Evolutionary conservation across 2,329 filamentous ascomycete species (phyloP).

Genomic region (Epichloe sibirici): DNA sequence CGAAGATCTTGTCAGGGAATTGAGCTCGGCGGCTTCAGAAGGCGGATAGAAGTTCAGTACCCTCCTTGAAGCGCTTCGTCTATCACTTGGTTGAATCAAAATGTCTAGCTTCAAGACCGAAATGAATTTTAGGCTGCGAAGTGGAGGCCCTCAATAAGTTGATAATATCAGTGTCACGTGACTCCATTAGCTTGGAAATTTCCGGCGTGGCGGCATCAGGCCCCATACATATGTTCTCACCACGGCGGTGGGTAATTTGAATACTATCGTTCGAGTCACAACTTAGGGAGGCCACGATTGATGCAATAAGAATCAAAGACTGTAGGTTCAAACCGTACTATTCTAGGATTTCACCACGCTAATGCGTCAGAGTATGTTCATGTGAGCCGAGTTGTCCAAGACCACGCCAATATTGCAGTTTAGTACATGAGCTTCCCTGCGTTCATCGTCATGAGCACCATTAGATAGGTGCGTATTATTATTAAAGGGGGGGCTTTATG

Average conservation of each 20-base stretch:
- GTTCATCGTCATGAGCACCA: slow-evolving; percentile 1
- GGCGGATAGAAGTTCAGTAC: neutral
- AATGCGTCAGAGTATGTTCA: neutral
- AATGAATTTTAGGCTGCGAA: neutral
- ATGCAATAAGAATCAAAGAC: too few relatives aligned
- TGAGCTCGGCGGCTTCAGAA: neutral
- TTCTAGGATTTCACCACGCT: too few relatives aligned
- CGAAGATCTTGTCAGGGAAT: neutral
- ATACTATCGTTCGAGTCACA: too few relatives aligned
- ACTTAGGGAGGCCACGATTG: too few relatives aligned
- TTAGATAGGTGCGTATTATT: neutral
- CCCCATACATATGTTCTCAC: neutral
- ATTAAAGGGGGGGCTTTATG: neutral
- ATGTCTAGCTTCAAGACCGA: neutral
- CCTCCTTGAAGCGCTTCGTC: neutral
- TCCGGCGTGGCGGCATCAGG: neutral
- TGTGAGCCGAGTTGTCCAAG: neutral
- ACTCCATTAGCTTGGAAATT: neutral
- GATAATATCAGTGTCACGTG: neutral
- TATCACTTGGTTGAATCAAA: neutral
- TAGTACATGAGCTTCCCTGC: neutral
- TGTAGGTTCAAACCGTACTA: too few relatives aligned
- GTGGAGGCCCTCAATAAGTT: neutral
- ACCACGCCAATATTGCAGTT: neutral
- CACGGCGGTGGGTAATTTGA: too few relatives aligned